Conservation (phyloP, 192 early-diverging fungal species). For the Coemansia sp. region DNA sequence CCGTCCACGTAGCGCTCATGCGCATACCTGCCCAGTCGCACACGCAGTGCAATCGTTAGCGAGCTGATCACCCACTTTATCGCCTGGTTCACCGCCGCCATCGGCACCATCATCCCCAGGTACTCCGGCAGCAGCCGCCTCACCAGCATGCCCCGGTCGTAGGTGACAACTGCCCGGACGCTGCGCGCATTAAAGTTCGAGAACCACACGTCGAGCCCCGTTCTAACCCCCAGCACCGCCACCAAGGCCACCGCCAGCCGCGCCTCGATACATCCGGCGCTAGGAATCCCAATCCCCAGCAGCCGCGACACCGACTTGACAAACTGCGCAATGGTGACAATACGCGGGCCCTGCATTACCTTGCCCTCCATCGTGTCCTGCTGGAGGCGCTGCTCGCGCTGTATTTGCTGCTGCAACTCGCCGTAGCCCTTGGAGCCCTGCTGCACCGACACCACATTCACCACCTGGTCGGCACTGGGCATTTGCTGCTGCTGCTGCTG, state of each 20-base stretch:
- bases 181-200: conserved; percentile 50
- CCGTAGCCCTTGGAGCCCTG: conserved; percentile 35
- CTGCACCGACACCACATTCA: conserved; percentile 40
- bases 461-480: conserved; percentile 19
- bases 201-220: conserved; percentile 53
- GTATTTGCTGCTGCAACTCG: conserved; percentile 46
- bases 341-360: conserved; percentile 28
- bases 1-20: conserved; percentile 52
- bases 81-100: conserved; percentile 52
- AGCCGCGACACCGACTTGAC: conserved; percentile 39
- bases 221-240: conserved; percentile 43
- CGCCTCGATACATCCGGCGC: conserved; percentile 38
- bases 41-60: conserved; percentile 48
- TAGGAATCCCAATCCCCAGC: conserved; percentile 42
- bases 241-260: conserved; percentile 35
- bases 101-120: conserved; percentile 47
- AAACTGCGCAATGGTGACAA: conserved; percentile 53
- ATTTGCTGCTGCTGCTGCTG: conserved; percentile 5
- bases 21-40: conserved; percentile 44
- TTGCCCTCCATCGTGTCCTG: conserved; percentile 32
- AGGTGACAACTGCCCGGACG: conserved; percentile 45
- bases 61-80: conserved; percentile 54
- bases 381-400: conserved; percentile 40
- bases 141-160: conserved; percentile 38
- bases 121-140: conserved; percentile 51